Base-by-base conservation (phyloP, 1,139 yeast genomes). In the Saccharomyces pastorianus region DNA sequence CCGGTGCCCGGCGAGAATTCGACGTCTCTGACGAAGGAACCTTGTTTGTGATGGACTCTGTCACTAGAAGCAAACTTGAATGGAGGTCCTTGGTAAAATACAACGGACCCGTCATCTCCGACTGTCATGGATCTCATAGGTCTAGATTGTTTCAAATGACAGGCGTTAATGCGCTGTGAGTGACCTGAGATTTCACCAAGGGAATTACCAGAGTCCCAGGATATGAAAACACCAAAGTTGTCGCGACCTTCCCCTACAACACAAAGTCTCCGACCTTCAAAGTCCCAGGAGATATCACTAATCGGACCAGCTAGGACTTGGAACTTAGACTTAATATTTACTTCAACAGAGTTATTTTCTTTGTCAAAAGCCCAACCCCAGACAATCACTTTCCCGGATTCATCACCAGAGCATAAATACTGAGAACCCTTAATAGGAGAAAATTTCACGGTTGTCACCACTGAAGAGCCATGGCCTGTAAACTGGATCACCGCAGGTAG, bases 171-270 rank as follows among this genome's bases (percentile, higher is more conserved):
- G 46, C 82, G 80, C 46, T 87, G 83, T n/a, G 95, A 80, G 68
- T 93, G 99, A 31, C 99, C 99, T 55, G 90, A 84, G 62, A 95
- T 85, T 68, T 93, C 98, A 53, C 99, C 99, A 49, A 93, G 84
- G 9, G 96, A 82, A 71, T 93, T 93, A 55, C 99, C 99, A 0
- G 96, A 80, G 68, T 93, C 99, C 80, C 88, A 87, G 6, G 96
- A 82, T 66, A 93, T 89, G 59, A 96, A 91, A 63, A 88, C 96
- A 3, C 98, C 99, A 66, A 82, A 90, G 60, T 86, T 80, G 64
- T 91, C 97, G 64, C 86, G 85, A 51, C 99, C 98, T 63, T 88
- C 86, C 53, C 99, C 99, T 9, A 91, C 98, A 1, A 96, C 96
- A 67, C 95, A 88, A 53, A 95, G 74, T 60, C 99, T 78, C 56